Percentiles rank a stretch among this genome's conserved stretches.
Conservation (phyloP, 73 alveolate genomes). For the Blepharisma japonicum region DNA sequence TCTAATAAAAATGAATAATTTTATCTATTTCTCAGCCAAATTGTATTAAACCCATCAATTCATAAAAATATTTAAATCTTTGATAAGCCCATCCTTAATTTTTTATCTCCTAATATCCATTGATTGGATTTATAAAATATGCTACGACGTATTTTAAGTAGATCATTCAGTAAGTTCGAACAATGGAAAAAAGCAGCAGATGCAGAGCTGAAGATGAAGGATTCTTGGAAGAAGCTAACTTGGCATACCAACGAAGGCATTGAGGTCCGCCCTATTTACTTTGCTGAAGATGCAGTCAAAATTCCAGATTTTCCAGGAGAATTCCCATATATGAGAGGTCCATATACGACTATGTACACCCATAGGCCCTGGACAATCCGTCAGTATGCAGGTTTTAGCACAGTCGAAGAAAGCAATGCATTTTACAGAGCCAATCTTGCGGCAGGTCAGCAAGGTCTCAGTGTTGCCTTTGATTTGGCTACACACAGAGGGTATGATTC, state of each 20-base stretch:
- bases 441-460: constrained; percentile 68
- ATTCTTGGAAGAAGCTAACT: constrained; percentile 37
- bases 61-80: no score
- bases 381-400: constrained; percentile 69
- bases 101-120: no score
- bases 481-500: constrained; percentile 75
- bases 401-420: constrained; percentile 65
- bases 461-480: constrained; percentile 70
- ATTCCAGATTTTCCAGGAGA: constrained; percentile 49
- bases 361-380: constrained; percentile 71
- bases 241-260: constrained; percentile 58
- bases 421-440: constrained; percentile 60
- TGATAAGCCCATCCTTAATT: no score
- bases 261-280: constrained; percentile 52
- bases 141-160: constrained; percentile 1
- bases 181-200: constrained; percentile 52
- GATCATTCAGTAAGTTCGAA: constrained; percentile 3
- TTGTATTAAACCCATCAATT: no score
- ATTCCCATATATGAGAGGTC: constrained; percentile 68
- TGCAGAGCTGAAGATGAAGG: constrained; percentile 50
- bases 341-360: constrained; percentile 71
- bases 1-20: no score
- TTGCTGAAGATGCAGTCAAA: constrained; percentile 40
- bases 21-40: no score
- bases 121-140: background rate